Percentiles rank a stretch among this genome's conserved stretches.
These are phyloP conservation scores for Microbotryum scabiosae DNA, from an alignment of 1,284 basidiomycete species.

Conservation along the genomic window DNA sequence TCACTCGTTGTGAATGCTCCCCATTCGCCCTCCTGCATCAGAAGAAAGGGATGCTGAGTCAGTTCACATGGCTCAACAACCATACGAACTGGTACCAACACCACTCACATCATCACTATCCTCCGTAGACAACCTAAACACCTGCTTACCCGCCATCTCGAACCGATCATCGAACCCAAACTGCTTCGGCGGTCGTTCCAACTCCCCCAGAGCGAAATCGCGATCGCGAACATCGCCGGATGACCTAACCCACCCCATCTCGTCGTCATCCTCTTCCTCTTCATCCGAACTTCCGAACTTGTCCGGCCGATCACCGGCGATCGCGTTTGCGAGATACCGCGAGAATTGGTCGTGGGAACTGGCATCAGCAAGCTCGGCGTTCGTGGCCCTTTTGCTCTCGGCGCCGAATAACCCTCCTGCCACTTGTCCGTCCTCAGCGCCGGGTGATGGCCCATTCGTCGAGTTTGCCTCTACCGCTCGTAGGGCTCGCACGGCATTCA, in stretches of 20 bases:
- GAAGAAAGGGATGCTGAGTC: background rate
- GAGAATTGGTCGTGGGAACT: constrained; percentile 57
- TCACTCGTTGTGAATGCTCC: constrained; percentile 56
- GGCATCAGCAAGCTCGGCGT: constrained; percentile 13
- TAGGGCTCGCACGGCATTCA: constrained; percentile 24
- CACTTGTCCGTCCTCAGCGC: background rate
- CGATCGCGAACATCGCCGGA: constrained; percentile 53
- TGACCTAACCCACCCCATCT: constrained; percentile 65
- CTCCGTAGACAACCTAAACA: constrained; percentile 42
- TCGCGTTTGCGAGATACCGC: constrained; percentile 62
- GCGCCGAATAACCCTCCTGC: background rate
- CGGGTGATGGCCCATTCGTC: background rate
- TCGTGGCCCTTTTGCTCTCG: no score
- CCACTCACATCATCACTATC: constrained; percentile 29
- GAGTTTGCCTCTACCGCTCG: constrained; percentile 19
- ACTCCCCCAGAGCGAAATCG: constrained; percentile 51
- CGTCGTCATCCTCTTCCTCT: constrained; percentile 42
- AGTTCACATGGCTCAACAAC: background rate
- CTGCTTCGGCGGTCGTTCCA: constrained; percentile 32
- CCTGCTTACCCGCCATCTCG: constrained; percentile 41
- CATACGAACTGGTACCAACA: background rate
- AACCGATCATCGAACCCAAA: constrained; percentile 36
- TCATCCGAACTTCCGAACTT: constrained; percentile 32
- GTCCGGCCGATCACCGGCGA: constrained; percentile 46
- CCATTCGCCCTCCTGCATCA: constrained; percentile 51